Evolutionary conservation across 2,329 filamentous ascomycete species (phyloP).

Genomic region (Aspergillus candidus): DNA sequence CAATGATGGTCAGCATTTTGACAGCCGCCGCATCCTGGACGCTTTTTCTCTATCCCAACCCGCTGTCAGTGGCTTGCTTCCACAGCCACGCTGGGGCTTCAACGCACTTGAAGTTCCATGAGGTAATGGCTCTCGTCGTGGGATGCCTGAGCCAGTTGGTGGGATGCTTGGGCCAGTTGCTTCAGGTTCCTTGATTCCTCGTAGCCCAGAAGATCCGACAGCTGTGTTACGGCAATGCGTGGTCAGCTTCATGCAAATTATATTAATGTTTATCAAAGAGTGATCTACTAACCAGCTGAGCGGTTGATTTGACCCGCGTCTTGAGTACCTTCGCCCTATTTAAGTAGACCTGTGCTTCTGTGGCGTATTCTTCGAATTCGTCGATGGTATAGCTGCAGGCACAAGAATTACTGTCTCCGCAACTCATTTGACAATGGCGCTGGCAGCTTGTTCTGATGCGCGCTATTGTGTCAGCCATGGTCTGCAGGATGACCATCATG

Average conservation of each 20-base stretch:
- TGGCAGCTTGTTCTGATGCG: constrained; percentile 6
- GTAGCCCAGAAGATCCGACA: constrained; percentile 8
- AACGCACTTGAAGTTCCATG: constrained; percentile 8
- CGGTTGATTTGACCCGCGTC: constrained; percentile 6
- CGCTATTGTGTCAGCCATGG: constrained; percentile 1
- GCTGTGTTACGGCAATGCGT: background rate
- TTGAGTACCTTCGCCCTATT: constrained; percentile 9
- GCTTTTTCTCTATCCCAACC: constrained; percentile 2
- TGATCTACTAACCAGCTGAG: constrained; percentile 3
- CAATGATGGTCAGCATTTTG: constrained; percentile 11
- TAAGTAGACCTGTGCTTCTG: constrained; percentile 3
- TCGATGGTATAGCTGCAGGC: constrained; percentile 2
- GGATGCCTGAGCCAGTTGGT: constrained; percentile 1
- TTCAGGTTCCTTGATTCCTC: constrained; percentile 7
- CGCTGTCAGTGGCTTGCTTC: background rate
- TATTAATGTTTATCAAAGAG: no score
- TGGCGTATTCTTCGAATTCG: constrained; percentile 5
- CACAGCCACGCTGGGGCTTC: background rate
- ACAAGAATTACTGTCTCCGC: background rate
- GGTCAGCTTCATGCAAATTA: no score
- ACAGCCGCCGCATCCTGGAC: constrained; percentile 8
- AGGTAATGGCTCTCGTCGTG: constrained; percentile 2
- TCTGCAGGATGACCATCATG: constrained; percentile 8
- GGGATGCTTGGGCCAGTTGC: constrained; percentile 1
- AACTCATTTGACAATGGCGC: constrained; percentile 3